Conservation (phyloP, 495 filamentous ascomycete species). For the Penicillium chermesinum region DNA sequence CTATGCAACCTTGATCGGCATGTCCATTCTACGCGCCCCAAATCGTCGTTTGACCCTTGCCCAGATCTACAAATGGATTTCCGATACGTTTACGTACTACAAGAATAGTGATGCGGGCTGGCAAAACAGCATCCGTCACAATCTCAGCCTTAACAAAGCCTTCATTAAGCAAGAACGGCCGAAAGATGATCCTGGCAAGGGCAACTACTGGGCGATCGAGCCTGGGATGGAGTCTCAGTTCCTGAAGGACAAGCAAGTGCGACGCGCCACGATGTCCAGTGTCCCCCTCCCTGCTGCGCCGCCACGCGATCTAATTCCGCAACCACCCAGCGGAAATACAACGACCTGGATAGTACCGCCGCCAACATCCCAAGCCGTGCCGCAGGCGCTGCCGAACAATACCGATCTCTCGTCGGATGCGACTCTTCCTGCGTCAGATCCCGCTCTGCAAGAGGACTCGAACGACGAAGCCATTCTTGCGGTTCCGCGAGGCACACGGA, state of each 20-base stretch:
- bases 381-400: constrained; percentile 20
- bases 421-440: constrained; percentile 86
- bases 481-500: constrained; percentile 23
- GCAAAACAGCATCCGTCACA: constrained; percentile 99
- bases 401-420: constrained; percentile 84
- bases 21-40: constrained; percentile 88
- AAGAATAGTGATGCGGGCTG: constrained; percentile 77
- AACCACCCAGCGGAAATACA: constrained; percentile 27
- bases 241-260: constrained; percentile 72
- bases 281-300: constrained; percentile 37
- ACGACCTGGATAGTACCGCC: constrained; percentile 41
- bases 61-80: constrained; percentile 99
- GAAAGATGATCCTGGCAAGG: constrained; percentile 96
- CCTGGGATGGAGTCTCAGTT: constrained; percentile 84
- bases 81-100: constrained; percentile 87
- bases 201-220: constrained; percentile 96
- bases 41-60: constrained; percentile 80
- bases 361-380: constrained; percentile 17
- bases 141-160: constrained; percentile 95
- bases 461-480: constrained; percentile 40
- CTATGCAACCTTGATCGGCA: constrained; percentile 93
- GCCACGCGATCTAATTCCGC: constrained; percentile 27
- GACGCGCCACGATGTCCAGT: constrained; percentile 50
- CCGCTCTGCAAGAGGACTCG: constrained; percentile 61
- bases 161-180: constrained; percentile 94